Evolutionary conservation across 306 rosid species (phyloP).

Genomic region (Hippophae tibetana): DNA sequence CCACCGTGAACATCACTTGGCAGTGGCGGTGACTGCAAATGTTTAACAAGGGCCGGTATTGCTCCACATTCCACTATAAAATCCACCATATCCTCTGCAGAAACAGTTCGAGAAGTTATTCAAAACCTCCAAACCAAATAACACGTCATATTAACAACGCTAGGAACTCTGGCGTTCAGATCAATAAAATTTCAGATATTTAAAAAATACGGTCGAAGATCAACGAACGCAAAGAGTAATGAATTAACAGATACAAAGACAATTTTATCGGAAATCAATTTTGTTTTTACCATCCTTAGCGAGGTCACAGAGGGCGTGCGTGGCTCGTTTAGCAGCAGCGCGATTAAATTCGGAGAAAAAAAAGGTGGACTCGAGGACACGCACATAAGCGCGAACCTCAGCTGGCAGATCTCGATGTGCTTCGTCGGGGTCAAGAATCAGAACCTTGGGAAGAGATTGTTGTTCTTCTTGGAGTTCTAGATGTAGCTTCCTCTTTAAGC

Average conservation of each 20-base stretch:
- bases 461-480: slow-evolving; percentile 19
- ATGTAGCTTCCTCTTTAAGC: slow-evolving; percentile 47
- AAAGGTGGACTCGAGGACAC: slow-evolving; percentile 16
- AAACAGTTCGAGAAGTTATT: neutral
- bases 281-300: slow-evolving; percentile 28
- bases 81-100: slow-evolving; percentile 35
- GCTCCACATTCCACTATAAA: slow-evolving; percentile 27
- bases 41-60: slow-evolving; percentile 34
- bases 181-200: neutral
- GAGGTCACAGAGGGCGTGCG: slow-evolving; percentile 19
- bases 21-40: slow-evolving; percentile 16
- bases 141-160: neutral
- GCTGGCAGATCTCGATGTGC: slow-evolving; percentile 9
- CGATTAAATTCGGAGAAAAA: slow-evolving; percentile 27
- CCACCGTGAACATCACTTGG: neutral
- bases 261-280: too few relatives aligned
- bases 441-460: slow-evolving; percentile 13
- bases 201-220: neutral
- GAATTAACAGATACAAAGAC: too few relatives aligned
- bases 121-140: too few relatives aligned
- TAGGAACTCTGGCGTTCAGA: slow-evolving; percentile 2
- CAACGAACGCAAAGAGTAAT: neutral
- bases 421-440: slow-evolving; percentile 1
- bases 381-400: slow-evolving; percentile 16
- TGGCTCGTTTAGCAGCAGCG: slow-evolving; percentile 18